phyloP scores from a whole-genome alignment of 495 filamentous ascomycete genomes.

The Aspergillus kassunensis region DNA sequence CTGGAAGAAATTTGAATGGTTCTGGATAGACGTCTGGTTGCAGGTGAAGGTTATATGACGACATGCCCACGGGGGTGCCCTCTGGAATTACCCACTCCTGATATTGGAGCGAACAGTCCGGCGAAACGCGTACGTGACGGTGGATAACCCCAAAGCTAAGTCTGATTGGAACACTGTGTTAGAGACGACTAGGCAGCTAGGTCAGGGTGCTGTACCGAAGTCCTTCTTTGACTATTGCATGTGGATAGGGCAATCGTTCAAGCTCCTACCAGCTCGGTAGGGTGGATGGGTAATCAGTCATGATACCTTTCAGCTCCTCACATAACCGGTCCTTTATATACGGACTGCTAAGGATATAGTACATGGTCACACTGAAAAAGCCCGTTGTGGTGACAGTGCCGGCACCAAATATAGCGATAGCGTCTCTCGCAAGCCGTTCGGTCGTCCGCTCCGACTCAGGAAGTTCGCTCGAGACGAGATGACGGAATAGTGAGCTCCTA shows the following conservation, averaged over 20 bases:
- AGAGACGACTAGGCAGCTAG: neutral
- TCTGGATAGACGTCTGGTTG: neutral
- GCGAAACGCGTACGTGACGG: conserved; percentile 3
- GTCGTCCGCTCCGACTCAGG: neutral
- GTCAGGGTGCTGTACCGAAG: neutral
- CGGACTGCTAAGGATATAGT: neutral
- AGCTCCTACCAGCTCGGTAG: conserved; percentile 3
- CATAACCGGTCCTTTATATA: neutral
- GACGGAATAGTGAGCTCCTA: conserved; percentile 3
- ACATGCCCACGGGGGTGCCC: conserved; percentile 8
- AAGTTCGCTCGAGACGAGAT: conserved; percentile 3
- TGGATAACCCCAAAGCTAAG: conserved; percentile 2
- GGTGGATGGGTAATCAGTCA: neutral
- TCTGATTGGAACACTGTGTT: neutral
- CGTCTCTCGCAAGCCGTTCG: neutral
- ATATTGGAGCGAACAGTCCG: neutral
- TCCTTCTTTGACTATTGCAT: conserved; percentile 3
- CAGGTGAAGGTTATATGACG: conserved; percentile 3
- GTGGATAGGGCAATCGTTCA: conserved; percentile 7
- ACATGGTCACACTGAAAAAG: neutral
- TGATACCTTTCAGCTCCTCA: conserved; percentile 5
- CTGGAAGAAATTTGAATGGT: conserved; percentile 3
- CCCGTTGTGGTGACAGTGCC: neutral
- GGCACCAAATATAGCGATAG: neutral
- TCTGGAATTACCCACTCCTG: conserved; percentile 8